phyloP scores from a whole-genome alignment of 352 stramenopile species.

The Pythium biforme region DNA sequence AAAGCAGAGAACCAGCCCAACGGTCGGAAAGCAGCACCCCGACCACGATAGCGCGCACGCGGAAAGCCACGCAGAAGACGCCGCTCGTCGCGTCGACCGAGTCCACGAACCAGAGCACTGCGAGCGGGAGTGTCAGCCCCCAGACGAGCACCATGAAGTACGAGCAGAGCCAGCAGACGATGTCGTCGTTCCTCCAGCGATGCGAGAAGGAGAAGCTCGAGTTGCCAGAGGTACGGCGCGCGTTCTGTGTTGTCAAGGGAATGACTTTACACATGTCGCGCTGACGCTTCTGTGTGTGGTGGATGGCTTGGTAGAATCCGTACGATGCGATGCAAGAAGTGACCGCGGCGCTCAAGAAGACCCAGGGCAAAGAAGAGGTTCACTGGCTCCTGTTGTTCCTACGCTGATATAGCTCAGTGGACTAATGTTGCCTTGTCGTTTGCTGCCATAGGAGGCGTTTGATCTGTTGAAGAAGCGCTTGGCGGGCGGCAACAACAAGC shows the following conservation, averaged over 20 bases:
- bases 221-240: slow-evolving; percentile 35
- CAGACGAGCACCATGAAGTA: slow-evolving; percentile 29
- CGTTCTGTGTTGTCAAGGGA: too few relatives aligned
- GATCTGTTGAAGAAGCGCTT: slow-evolving; percentile 38
- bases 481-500: slow-evolving; percentile 23
- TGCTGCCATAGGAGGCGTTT: slow-evolving; percentile 34
- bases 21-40: too few relatives aligned
- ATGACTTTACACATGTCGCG: too few relatives aligned
- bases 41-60: slow-evolving; percentile 21
- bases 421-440: neutral
- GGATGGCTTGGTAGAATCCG: slow-evolving; percentile 37
- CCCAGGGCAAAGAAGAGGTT: slow-evolving; percentile 35
- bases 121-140: slow-evolving; percentile 3
- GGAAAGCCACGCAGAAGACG: slow-evolving; percentile 8
- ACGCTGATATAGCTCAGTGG: too few relatives aligned
- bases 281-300: too few relatives aligned
- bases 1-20: neutral
- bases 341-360: slow-evolving; percentile 30
- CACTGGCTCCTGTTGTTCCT: too few relatives aligned
- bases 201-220: slow-evolving; percentile 41
- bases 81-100: neutral
- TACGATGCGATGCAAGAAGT: slow-evolving; percentile 41
- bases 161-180: slow-evolving; percentile 18
- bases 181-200: slow-evolving; percentile 36
- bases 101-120: neutral